Percentiles rank a stretch among this genome's conserved stretches.
Conservation (phyloP, 768 basidiomycete species). For the Gelatoporia subvermispora region DNA sequence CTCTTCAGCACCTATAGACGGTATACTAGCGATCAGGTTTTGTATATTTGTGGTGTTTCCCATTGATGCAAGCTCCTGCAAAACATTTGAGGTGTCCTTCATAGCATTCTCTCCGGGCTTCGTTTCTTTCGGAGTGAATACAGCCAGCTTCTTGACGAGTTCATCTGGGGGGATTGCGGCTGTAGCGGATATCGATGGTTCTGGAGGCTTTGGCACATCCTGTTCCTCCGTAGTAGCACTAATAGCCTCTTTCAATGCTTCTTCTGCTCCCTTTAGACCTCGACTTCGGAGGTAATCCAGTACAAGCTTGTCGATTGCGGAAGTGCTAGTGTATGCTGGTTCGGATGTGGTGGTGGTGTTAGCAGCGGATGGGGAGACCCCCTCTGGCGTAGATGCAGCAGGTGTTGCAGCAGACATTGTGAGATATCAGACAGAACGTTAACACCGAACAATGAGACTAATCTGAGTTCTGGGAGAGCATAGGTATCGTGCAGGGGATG, state of each 20-base stretch:
- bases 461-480: too few relatives aligned
- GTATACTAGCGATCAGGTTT: conserved; percentile 70
- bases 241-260: conserved; percentile 36
- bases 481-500: too few relatives aligned
- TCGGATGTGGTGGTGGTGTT: conserved; percentile 27
- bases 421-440: conserved; percentile 2
- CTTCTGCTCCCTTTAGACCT: conserved; percentile 42
- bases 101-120: conserved; percentile 66
- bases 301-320: conserved; percentile 35
- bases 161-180: conserved; percentile 41
- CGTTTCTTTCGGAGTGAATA: conserved; percentile 65
- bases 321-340: conserved; percentile 40
- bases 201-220: conserved; percentile 31
- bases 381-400: conserved; percentile 46
- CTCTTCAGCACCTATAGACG: conserved; percentile 77
- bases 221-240: conserved; percentile 27
- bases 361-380: conserved; percentile 31
- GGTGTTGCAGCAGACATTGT: conserved; percentile 48
- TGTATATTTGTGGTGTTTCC: conserved; percentile 71
- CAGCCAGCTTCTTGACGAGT: conserved; percentile 53
- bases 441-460: too few relatives aligned
- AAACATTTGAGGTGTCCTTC: conserved; percentile 59
- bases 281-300: conserved; percentile 45
- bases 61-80: conserved; percentile 65
- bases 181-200: conserved; percentile 7